Evolutionary conservation across 2,329 filamentous ascomycete species (phyloP).

Genomic region (Capronia epimyces): DNA sequence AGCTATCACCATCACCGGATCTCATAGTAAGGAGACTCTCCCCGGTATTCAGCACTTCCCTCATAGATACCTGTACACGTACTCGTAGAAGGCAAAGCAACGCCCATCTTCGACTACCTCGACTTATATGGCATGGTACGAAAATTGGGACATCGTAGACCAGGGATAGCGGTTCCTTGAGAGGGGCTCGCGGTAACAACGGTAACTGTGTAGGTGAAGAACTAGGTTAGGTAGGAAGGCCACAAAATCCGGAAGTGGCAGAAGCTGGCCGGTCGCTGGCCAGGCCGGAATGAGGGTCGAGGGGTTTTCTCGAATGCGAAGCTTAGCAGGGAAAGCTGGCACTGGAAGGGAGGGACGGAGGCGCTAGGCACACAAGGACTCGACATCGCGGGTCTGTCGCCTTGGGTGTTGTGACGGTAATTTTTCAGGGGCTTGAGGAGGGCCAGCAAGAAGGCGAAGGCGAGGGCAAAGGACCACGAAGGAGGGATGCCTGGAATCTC

Average conservation of each 20-base stretch:
- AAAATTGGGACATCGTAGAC: background rate
- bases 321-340: background rate
- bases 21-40: background rate
- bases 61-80: too few relatives aligned
- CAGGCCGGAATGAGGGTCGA: conserved; percentile 1
- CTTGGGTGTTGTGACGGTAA: conserved; percentile 11
- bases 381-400: conserved; percentile 9
- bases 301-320: conserved; percentile 10
- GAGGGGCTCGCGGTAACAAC: background rate
- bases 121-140: background rate
- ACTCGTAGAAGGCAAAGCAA: background rate
- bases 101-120: background rate
- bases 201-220: too few relatives aligned
- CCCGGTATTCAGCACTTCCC: too few relatives aligned
- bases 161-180: background rate
- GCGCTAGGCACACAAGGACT: conserved; percentile 2
- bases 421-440: conserved; percentile 15
- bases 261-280: conserved; percentile 2
- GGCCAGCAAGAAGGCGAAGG: conserved; percentile 26
- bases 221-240: background rate
- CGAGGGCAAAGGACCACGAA: conserved; percentile 28
- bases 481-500: conserved; percentile 8
- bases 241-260: conserved; percentile 7
- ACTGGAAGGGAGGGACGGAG: conserved; percentile 3
- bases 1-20: background rate